Conservation (phyloP, 495 filamentous ascomycete species). For the Neurospora sp. region DNA sequence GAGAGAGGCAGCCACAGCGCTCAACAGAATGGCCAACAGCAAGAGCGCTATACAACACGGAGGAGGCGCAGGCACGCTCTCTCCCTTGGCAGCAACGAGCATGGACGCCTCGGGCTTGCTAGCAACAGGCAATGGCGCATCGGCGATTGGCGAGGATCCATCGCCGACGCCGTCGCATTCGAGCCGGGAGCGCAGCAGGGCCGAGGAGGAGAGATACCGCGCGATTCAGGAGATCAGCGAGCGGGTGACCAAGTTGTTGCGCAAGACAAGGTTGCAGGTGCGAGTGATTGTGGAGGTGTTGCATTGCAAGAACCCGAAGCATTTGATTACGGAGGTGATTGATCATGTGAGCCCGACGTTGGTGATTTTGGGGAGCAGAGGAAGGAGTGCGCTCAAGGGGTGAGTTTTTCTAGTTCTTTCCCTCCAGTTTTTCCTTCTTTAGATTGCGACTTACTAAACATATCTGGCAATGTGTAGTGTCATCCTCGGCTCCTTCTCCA, state of each 20-base stretch:
- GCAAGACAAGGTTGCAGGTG: slow-evolving; percentile 86
- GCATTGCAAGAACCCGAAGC: slow-evolving; percentile 92
- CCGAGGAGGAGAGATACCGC: slow-evolving; percentile 66
- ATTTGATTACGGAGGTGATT: slow-evolving; percentile 81
- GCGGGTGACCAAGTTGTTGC: slow-evolving; percentile 68
- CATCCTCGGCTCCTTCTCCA: slow-evolving; percentile 88
- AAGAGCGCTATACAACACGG: slow-evolving; percentile 20
- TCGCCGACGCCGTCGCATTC: slow-evolving; percentile 31
- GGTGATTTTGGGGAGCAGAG: slow-evolving; percentile 83
- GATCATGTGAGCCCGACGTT: slow-evolving; percentile 87
- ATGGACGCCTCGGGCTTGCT: slow-evolving; percentile 12
- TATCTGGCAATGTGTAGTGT: slow-evolving; percentile 41
- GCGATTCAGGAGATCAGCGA: slow-evolving; percentile 70
- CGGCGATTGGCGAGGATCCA: slow-evolving; percentile 11
- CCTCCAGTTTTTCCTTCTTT: too few species aligned
- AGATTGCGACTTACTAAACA: too few species aligned
- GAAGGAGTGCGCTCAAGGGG: slow-evolving; percentile 78
- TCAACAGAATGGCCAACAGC: slow-evolving; percentile 30
- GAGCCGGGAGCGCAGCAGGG: slow-evolving; percentile 35
- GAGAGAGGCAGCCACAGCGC: slow-evolving; percentile 57
- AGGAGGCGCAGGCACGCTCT: slow-evolving; percentile 8
- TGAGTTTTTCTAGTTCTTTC: too few species aligned
- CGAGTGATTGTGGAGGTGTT: slow-evolving; percentile 89
- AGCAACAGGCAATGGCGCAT: slow-evolving; percentile 13
- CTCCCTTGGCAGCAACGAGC: neutral